phyloP scores from a whole-genome alignment of 176 grass and related monocot species.

The Phragmites australis region DNA sequence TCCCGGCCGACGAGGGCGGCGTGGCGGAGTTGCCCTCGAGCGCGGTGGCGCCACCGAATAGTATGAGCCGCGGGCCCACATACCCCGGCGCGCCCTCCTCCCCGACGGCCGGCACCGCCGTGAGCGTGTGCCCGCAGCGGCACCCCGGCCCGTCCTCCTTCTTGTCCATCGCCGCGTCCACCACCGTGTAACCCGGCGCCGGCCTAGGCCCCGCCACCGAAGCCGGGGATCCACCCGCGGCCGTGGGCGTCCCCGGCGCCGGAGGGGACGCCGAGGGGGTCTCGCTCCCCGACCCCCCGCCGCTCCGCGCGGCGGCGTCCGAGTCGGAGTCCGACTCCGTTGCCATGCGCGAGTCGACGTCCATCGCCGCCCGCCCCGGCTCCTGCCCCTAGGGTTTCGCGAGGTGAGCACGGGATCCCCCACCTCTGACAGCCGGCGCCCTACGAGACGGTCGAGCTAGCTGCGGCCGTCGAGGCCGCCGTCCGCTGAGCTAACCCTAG shows the following conservation, averaged over 20 bases:
- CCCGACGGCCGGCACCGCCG: slow-evolving; percentile 68
- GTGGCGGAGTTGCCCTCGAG: slow-evolving; percentile 79
- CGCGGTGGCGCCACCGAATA: slow-evolving; percentile 90
- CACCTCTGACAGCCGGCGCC: background rate
- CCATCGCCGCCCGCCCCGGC: slow-evolving; percentile 23
- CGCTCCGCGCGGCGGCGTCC: slow-evolving; percentile 25
- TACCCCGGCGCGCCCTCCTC: slow-evolving; percentile 69
- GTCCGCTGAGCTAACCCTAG: slow-evolving; percentile 14
- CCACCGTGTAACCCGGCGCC: slow-evolving; percentile 72
- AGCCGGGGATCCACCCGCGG: background rate
- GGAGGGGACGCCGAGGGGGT: slow-evolving; percentile 33
- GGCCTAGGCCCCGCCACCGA: slow-evolving; percentile 53
- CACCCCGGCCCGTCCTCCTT: slow-evolving; percentile 91
- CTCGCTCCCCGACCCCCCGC: slow-evolving; percentile 41
- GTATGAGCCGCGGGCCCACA: slow-evolving; percentile 64
- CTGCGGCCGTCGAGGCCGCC: background rate
- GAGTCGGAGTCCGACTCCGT: slow-evolving; percentile 58
- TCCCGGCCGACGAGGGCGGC: slow-evolving; percentile 64
- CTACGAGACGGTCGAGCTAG: background rate
- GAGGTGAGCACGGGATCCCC: slow-evolving; percentile 22
- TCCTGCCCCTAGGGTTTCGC: slow-evolving; percentile 45
- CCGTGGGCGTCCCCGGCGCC: slow-evolving; percentile 24
- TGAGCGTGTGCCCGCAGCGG: slow-evolving; percentile 94
- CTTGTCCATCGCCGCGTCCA: slow-evolving; percentile 71
- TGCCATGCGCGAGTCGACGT: slow-evolving; percentile 55